Percentiles rank a stretch among this genome's conserved stretches.
These are phyloP conservation scores for Hanseniaspora hatyaiensis DNA, from an alignment of 805 yeast genomes.

Conservation along the genomic window DNA sequence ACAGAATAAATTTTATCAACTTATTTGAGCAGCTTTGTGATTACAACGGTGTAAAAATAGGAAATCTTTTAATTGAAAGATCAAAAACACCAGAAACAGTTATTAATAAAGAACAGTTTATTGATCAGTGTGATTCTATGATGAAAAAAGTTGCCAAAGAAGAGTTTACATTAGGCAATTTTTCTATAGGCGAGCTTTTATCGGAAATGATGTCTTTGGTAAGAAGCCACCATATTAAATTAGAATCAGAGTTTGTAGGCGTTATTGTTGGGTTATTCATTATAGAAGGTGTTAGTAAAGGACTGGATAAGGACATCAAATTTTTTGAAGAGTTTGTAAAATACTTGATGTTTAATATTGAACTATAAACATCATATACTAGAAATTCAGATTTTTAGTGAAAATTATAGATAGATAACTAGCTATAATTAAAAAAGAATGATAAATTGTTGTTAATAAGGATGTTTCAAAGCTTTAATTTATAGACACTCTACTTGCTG, in stretches of 20 bases:
- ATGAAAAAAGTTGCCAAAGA: slow-evolving; percentile 72
- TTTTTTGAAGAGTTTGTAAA: slow-evolving; percentile 86
- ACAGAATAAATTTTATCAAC: slow-evolving; percentile 77
- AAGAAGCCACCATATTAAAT: slow-evolving; percentile 82
- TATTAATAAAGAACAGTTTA: slow-evolving; percentile 70
- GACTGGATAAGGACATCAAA: slow-evolving; percentile 83
- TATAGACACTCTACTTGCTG: too few species aligned
- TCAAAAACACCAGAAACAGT: slow-evolving; percentile 92
- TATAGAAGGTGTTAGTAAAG: slow-evolving; percentile 91
- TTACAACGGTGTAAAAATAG: slow-evolving; percentile 90
- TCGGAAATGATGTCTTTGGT: slow-evolving; percentile 87
- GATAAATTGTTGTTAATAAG: too few species aligned
- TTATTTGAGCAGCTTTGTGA: slow-evolving; percentile 77
- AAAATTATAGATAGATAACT: neutral
- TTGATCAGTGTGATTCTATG: slow-evolving; percentile 71
- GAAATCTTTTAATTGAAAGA: slow-evolving; percentile 88
- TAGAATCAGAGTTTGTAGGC: slow-evolving; percentile 95
- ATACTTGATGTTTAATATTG: slow-evolving; percentile 1
- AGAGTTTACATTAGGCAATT: slow-evolving; percentile 84
- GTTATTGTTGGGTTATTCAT: slow-evolving; percentile 87
- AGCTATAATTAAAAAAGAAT: neutral
- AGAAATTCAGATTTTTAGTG: neutral
- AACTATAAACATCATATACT: neutral
- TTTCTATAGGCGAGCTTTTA: slow-evolving; percentile 80
- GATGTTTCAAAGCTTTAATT: too few species aligned